Percentiles rank a stretch among this genome's conserved stretches.
Conservation (phyloP, 2,329 filamentous ascomycete genomes). For the Monilinia laxa region DNA sequence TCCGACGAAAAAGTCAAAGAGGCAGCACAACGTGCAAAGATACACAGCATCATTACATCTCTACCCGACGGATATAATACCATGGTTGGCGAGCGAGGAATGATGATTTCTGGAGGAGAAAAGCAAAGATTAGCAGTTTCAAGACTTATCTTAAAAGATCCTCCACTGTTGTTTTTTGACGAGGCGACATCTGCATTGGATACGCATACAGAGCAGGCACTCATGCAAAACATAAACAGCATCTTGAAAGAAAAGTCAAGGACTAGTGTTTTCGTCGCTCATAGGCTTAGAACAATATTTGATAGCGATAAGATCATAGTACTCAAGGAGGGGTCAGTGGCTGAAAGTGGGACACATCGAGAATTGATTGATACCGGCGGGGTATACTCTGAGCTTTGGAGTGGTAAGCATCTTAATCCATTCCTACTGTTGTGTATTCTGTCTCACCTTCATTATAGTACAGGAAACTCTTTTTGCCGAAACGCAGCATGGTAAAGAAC, state of each 20-base stretch:
- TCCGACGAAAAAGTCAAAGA: slow-evolving; percentile 69
- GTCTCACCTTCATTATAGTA: slow-evolving; percentile 44
- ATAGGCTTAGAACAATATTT: slow-evolving; percentile 87
- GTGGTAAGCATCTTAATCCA: slow-evolving; percentile 54
- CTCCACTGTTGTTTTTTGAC: slow-evolving; percentile 88
- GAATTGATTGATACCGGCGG: slow-evolving; percentile 76
- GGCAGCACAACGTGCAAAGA: slow-evolving; percentile 77
- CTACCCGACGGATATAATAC: slow-evolving; percentile 89
- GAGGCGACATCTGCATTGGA: slow-evolving; percentile 92
- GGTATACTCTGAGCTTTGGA: slow-evolving; percentile 89
- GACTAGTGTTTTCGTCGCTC: slow-evolving; percentile 93
- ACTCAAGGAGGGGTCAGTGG: slow-evolving; percentile 78
- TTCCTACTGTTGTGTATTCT: slow-evolving; percentile 11
- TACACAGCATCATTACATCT: slow-evolving; percentile 77
- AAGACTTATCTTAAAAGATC: slow-evolving; percentile 81
- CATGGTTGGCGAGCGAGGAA: slow-evolving; percentile 86
- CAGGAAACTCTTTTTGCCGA: slow-evolving; percentile 61
- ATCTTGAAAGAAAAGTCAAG: slow-evolving; percentile 84
- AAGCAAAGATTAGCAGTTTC: slow-evolving; percentile 89
- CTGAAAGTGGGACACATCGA: slow-evolving; percentile 83
- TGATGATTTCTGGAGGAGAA: slow-evolving; percentile 96
- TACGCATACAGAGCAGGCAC: slow-evolving; percentile 87
- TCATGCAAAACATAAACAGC: slow-evolving; percentile 89
- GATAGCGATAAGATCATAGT: slow-evolving; percentile 94
- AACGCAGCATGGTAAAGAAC: slow-evolving; percentile 44